phyloP scores from a whole-genome alignment of 1,284 basidiomycete genomes.

The Taiwanofungus camphoratus region DNA sequence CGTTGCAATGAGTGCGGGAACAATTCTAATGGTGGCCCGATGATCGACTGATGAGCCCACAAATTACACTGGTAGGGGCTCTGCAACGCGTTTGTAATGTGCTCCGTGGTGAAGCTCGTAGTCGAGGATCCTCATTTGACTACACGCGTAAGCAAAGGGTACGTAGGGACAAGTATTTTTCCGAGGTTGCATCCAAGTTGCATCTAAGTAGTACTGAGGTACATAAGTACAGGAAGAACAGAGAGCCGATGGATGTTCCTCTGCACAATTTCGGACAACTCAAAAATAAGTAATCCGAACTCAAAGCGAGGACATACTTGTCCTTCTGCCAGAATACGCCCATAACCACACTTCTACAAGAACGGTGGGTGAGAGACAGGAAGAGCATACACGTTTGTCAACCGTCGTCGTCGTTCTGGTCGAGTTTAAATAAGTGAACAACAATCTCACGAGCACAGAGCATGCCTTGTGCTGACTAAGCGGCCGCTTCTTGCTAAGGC shows the following conservation, averaged over 20 bases:
- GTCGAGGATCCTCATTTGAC: too few relatives aligned
- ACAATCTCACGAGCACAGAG: conserved; percentile 4
- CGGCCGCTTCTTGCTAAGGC: conserved; percentile 1
- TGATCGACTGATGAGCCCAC: not conserved
- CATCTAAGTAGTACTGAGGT: too few relatives aligned
- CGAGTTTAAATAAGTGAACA: conserved; percentile 14
- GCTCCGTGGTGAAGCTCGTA: too few relatives aligned
- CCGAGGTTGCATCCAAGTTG: too few relatives aligned
- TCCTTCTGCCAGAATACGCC: conserved; percentile 56
- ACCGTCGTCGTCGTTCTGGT: conserved; percentile 77
- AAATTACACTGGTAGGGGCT: not conserved
- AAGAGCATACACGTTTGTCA: conserved; percentile 35
- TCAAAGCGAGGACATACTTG: conserved; percentile 59
- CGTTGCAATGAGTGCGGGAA: too few relatives aligned
- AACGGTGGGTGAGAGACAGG: conserved; percentile 67
- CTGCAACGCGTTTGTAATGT: too few relatives aligned
- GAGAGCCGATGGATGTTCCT: conserved; percentile 45
- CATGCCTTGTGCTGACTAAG: conserved; percentile 20
- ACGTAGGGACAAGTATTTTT: not conserved
- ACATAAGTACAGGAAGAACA: conserved; percentile 11
- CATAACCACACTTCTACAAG: conserved; percentile 27
- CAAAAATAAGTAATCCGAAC: conserved; percentile 62
- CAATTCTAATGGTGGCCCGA: not conserved
- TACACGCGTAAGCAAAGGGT: conserved; percentile 1
- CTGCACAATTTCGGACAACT: conserved; percentile 74